These are phyloP conservation scores for Fusarium sp. DNA, from an alignment of 2,329 filamentous ascomycete genomes.

Conservation along the genomic window DNA sequence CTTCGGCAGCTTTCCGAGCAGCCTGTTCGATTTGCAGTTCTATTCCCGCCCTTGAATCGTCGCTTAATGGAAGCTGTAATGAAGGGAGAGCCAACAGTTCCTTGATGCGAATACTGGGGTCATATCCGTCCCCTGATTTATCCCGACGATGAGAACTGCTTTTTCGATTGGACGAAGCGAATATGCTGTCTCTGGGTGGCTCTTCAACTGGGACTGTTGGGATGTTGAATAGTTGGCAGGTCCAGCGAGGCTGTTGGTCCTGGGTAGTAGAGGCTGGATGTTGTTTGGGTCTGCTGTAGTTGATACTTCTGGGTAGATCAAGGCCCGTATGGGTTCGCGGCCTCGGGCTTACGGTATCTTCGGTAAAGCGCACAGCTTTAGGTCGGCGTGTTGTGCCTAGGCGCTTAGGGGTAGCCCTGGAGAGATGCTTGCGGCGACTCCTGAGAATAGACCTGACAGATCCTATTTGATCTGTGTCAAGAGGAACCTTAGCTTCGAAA, in stretches of 20 bases:
- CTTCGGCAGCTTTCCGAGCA: slow-evolving; percentile 42
- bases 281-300: slow-evolving; percentile 11
- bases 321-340: slow-evolving; percentile 44
- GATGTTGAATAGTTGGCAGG: slow-evolving; percentile 19
- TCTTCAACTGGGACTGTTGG: slow-evolving; percentile 7
- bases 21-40: slow-evolving; percentile 41
- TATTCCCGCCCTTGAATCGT: slow-evolving; percentile 45
- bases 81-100: slow-evolving; percentile 46
- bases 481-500: slow-evolving; percentile 37
- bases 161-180: background rate
- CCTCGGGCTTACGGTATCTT: slow-evolving; percentile 43
- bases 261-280: slow-evolving; percentile 6
- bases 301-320: slow-evolving; percentile 38
- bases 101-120: slow-evolving; percentile 39
- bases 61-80: slow-evolving; percentile 45
- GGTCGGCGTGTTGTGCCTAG: slow-evolving; percentile 40
- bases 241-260: slow-evolving; percentile 28
- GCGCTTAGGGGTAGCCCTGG: slow-evolving; percentile 41
- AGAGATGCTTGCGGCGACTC: slow-evolving; percentile 37
- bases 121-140: slow-evolving; percentile 19
- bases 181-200: background rate
- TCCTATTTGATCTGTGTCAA: slow-evolving; percentile 29
- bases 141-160: slow-evolving; percentile 9
- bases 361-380: slow-evolving; percentile 48
- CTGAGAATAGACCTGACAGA: slow-evolving; percentile 47